Evolutionary conservation across 2,329 filamentous ascomycete genomes (phyloP).

Genomic region (Colletotrichum graminicola): DNA sequence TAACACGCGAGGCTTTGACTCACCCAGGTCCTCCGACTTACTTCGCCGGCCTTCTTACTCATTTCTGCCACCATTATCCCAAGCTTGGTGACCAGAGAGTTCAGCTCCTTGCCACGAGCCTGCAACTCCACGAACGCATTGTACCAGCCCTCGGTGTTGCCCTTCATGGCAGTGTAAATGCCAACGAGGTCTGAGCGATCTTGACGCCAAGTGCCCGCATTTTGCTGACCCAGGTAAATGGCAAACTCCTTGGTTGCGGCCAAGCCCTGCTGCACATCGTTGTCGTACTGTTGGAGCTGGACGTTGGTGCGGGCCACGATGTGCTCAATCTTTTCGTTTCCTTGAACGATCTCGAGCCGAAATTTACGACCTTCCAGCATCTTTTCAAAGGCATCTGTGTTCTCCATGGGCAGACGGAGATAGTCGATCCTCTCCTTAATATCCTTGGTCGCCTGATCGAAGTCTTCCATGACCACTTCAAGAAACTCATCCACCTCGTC

Average conservation of each 20-base stretch:
- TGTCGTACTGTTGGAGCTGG: slow-evolving; percentile 80
- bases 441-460: slow-evolving; percentile 82
- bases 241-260: slow-evolving; percentile 82
- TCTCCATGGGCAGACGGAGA: slow-evolving; percentile 85
- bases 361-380: slow-evolving; percentile 90
- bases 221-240: slow-evolving; percentile 77
- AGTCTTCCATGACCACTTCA: slow-evolving; percentile 86
- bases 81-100: slow-evolving; percentile 77
- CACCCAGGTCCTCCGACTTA: slow-evolving; percentile 83
- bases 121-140: slow-evolving; percentile 83
- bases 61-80: slow-evolving; percentile 86
- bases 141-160: slow-evolving; percentile 92
- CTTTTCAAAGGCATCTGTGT: slow-evolving; percentile 83
- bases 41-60: slow-evolving; percentile 84
- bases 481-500: slow-evolving; percentile 94
- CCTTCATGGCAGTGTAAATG: slow-evolving; percentile 90
- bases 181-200: slow-evolving; percentile 74
- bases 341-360: slow-evolving; percentile 82
- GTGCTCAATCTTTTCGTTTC: slow-evolving; percentile 92
- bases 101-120: slow-evolving; percentile 77
- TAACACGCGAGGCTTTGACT: slow-evolving; percentile 48
- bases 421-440: slow-evolving; percentile 84
- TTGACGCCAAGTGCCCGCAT: slow-evolving; percentile 69
- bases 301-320: slow-evolving; percentile 84
- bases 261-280: slow-evolving; percentile 83